A percentile compares a stretch with the other conserved stretches of the same genome.
Conservation (phyloP, 495 filamentous ascomycete species). For the Clavariopsis aquatica region DNA sequence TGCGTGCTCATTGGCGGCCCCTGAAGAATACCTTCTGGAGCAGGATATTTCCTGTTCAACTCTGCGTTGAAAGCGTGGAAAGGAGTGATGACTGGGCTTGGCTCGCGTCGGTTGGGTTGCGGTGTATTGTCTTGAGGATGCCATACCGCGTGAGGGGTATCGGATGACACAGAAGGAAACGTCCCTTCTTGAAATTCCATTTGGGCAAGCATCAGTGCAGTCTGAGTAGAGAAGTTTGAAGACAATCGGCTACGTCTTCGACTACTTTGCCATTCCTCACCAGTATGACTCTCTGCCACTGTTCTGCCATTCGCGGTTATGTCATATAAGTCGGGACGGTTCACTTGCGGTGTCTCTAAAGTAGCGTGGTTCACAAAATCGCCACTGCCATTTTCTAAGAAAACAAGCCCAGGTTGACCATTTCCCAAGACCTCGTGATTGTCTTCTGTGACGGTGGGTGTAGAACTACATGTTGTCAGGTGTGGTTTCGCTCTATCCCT, state of each 20-base stretch:
- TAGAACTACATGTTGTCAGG: conserved; percentile 17
- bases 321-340: conserved; percentile 20
- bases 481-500: conserved; percentile 11
- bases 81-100: conserved; percentile 20
- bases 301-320: background rate
- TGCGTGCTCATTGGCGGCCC: conserved; percentile 34
- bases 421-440: background rate
- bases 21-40: background rate
- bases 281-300: background rate
- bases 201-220: conserved; percentile 28
- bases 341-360: background rate
- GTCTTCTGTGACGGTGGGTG: conserved; percentile 1
- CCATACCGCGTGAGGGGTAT: background rate
- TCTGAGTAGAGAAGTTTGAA: conserved; percentile 25
- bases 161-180: conserved; percentile 12
- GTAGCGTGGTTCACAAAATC: background rate
- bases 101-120: background rate
- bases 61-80: conserved; percentile 33
- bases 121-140: conserved; percentile 1
- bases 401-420: background rate
- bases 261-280: background rate
- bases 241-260: conserved; percentile 15
- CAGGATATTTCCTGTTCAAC: conserved; percentile 1
- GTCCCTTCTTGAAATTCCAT: conserved; percentile 29
- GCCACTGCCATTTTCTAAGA: background rate